Evolutionary conservation across 192 early-diverging fungal species (phyloP).

Genomic region (Coemansia sp.): DNA sequence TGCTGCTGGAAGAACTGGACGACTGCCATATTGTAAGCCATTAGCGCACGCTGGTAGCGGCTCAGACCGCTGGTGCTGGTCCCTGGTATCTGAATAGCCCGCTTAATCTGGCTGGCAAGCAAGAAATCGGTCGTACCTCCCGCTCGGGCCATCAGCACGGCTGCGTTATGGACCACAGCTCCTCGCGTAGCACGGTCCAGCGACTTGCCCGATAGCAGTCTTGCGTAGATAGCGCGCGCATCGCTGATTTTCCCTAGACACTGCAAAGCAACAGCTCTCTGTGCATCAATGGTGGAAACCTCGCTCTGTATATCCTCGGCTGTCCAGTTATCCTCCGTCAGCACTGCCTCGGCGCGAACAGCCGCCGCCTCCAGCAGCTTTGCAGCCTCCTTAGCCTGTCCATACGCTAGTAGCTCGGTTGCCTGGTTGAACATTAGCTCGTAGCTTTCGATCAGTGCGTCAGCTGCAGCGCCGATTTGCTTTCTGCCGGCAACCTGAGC

Average conservation of each 20-base stretch:
- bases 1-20: conserved; percentile 28
- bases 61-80: conserved; percentile 11
- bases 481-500: conserved; percentile 11
- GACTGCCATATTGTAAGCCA: conserved; percentile 43
- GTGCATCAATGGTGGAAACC: conserved; percentile 34
- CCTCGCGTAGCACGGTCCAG: conserved; percentile 23
- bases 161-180: conserved; percentile 28
- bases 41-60: conserved; percentile 25
- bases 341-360: conserved; percentile 13
- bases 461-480: not conserved
- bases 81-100: conserved; percentile 27
- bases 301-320: conserved; percentile 33
- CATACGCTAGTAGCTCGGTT: conserved; percentile 27
- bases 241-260: conserved; percentile 7
- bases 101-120: conserved; percentile 10
- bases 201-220: conserved; percentile 5
- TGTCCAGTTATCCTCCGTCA: conserved; percentile 18
- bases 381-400: conserved; percentile 15
- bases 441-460: conserved; percentile 2
- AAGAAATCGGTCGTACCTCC: not conserved
- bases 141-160: not conserved
- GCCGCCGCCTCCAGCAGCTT: conserved; percentile 16
- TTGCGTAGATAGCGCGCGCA: conserved; percentile 14
- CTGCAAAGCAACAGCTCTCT: conserved; percentile 34
- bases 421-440: conserved; percentile 42